Evolutionary conservation across 495 filamentous ascomycete species (phyloP).

Genomic region (Aspergillus avenaceus): DNA sequence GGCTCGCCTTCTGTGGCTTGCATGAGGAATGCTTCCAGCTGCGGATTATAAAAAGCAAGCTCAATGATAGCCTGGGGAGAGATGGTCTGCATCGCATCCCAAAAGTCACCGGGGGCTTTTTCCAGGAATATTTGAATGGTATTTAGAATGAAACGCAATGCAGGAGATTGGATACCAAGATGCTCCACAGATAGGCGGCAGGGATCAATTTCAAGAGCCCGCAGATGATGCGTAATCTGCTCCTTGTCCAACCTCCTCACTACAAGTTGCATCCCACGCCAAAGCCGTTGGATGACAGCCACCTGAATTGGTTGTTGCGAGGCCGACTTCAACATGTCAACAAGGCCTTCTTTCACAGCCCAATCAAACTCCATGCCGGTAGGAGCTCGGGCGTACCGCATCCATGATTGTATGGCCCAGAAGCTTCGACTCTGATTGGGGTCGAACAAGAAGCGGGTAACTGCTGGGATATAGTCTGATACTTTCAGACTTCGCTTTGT

Average conservation of each 20-base stretch:
- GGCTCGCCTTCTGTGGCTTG: slow-evolving; percentile 51
- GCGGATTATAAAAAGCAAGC: slow-evolving; percentile 67
- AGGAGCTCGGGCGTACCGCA: slow-evolving; percentile 51
- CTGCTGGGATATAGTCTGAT: slow-evolving; percentile 67
- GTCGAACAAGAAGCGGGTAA: slow-evolving; percentile 77
- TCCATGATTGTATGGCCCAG: slow-evolving; percentile 70
- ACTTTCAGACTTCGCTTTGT: slow-evolving; percentile 66
- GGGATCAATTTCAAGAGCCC: slow-evolving; percentile 73
- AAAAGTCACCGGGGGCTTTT: slow-evolving; percentile 73
- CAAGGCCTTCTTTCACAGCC: slow-evolving; percentile 67
- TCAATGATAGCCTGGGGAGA: slow-evolving; percentile 71
- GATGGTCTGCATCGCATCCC: slow-evolving; percentile 78
- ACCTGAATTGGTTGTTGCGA: slow-evolving; percentile 46
- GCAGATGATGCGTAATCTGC: slow-evolving; percentile 70
- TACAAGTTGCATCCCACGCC: slow-evolving; percentile 69
- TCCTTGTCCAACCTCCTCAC: slow-evolving; percentile 65
- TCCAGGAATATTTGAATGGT: slow-evolving; percentile 64
- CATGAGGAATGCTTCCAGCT: slow-evolving; percentile 57
- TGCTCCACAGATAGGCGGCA: slow-evolving; percentile 75
- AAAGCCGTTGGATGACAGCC: slow-evolving; percentile 59
- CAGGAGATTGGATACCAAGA: slow-evolving; percentile 54
- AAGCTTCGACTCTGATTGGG: slow-evolving; percentile 49
- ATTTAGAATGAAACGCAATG: slow-evolving; percentile 59
- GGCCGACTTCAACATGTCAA: slow-evolving; percentile 30
- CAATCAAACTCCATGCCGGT: slow-evolving; percentile 73